Percentiles rank a stretch among this genome's conserved stretches.
These are phyloP conservation scores for Euphorbia tirucalli DNA, from an alignment of 345 rosid species.

Conservation along the genomic window DNA sequence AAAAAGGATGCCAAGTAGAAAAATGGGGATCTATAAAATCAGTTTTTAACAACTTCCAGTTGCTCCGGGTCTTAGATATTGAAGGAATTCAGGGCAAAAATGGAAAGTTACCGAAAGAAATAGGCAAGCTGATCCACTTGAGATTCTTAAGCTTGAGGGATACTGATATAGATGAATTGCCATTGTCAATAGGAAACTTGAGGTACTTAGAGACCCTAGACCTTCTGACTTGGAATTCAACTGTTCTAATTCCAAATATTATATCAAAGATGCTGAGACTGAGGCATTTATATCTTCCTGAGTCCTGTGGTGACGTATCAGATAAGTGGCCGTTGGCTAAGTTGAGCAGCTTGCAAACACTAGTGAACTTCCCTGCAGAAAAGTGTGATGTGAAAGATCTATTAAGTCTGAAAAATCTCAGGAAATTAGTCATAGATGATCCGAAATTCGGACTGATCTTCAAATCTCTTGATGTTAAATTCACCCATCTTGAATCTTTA, in stretches of 20 bases:
- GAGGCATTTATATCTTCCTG: constrained; percentile 25
- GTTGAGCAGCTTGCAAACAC: constrained; percentile 14
- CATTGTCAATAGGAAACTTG: constrained; percentile 30
- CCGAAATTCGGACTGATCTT: not conserved
- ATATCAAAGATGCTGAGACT: constrained; percentile 27
- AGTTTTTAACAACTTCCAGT: constrained; percentile 1
- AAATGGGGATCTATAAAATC: constrained; percentile 15
- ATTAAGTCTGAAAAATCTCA: constrained; percentile 10
- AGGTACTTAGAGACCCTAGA: constrained; percentile 28
- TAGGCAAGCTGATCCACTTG: constrained; percentile 38
- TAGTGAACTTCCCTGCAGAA: constrained; percentile 22
- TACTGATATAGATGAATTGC: constrained; percentile 3
- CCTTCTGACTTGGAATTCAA: constrained; percentile 26
- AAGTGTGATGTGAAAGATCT: constrained; percentile 14
- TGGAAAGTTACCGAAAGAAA: constrained; percentile 19
- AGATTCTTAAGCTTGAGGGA: constrained; percentile 24
- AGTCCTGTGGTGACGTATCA: not conserved
- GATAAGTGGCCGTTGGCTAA: constrained; percentile 20
- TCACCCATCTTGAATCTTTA: constrained; percentile 16
- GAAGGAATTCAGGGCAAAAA: not conserved
- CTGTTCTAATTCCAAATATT: constrained; percentile 19
- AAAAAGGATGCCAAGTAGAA: not conserved
- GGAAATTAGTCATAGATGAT: constrained; percentile 8
- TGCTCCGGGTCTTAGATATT: constrained; percentile 35
- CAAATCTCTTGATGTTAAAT: constrained; percentile 12